These are phyloP conservation scores for Trichosphaerium sp. DNA, from an alignment of 78 protist genomes.

Conservation along the genomic window DNA sequence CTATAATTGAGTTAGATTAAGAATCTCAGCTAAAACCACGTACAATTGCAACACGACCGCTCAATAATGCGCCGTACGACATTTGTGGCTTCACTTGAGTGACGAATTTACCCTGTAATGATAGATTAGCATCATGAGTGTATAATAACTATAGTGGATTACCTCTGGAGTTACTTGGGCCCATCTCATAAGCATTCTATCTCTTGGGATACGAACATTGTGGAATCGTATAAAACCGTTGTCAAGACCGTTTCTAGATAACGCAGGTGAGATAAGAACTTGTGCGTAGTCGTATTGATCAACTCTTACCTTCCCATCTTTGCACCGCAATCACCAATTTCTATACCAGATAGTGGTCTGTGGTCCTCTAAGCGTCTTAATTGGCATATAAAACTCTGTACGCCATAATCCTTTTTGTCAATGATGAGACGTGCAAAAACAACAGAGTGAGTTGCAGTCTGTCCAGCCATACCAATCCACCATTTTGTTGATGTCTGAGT, in stretches of 20 bases:
- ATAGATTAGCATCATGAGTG: too few species aligned
- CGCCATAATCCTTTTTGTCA: slow-evolving; percentile 47
- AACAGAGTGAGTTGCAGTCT: slow-evolving; percentile 54
- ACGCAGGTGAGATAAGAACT: neutral
- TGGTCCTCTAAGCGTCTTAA: slow-evolving; percentile 9
- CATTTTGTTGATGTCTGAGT: slow-evolving; percentile 62
- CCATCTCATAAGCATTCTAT: neutral
- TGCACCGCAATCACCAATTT: slow-evolving; percentile 36
- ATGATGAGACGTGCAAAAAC: slow-evolving; percentile 50
- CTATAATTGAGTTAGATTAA: too few species aligned
- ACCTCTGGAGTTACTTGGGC: neutral
- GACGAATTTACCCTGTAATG: too few species aligned
- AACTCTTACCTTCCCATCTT: too few species aligned
- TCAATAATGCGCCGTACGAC: neutral
- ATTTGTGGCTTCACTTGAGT: neutral
- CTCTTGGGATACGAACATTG: slow-evolving; percentile 28
- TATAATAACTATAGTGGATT: too few species aligned
- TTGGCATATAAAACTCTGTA: slow-evolving; percentile 41
- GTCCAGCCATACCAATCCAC: slow-evolving; percentile 70
- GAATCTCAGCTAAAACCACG: slow-evolving; percentile 10
- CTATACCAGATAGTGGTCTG: slow-evolving; percentile 6
- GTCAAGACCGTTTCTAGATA: slow-evolving; percentile 27
- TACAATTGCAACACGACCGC: neutral
- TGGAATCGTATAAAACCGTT: slow-evolving; percentile 17
- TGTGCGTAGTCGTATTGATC: neutral